Percentiles rank a stretch among this genome's conserved stretches.
Conservation (phyloP, 805 yeast genomes). For the Jamesozyma rosinii region DNA sequence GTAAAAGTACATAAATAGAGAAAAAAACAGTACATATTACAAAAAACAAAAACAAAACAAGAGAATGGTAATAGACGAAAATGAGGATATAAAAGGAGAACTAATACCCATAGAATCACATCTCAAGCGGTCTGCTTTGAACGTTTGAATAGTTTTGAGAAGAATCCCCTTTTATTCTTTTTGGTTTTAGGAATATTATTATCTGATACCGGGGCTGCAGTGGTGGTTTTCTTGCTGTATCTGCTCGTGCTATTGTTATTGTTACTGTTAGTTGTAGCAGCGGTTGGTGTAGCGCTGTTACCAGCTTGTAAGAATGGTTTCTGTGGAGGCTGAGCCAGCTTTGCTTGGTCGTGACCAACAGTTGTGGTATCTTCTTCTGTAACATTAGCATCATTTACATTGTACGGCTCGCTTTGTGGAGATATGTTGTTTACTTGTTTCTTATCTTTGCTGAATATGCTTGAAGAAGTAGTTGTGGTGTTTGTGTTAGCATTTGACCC, state of each 20-base stretch:
- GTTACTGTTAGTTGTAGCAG: background rate
- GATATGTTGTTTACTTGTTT: background rate
- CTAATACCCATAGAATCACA: too few species aligned
- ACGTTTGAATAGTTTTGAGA: conserved; percentile 8
- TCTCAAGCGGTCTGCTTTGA: conserved; percentile 4
- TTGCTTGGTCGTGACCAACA: background rate
- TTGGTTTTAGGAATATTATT: background rate
- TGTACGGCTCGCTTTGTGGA: background rate
- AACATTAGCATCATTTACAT: background rate
- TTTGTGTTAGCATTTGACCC: conserved; percentile 1
- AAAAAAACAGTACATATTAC: background rate
- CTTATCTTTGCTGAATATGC: conserved; percentile 8
- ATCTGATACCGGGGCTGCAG: background rate
- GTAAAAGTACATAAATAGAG: background rate
- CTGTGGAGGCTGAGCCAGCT: background rate
- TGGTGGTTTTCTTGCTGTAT: background rate
- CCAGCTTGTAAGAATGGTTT: background rate
- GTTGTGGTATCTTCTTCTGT: background rate
- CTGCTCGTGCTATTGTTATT: background rate
- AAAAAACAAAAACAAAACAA: background rate
- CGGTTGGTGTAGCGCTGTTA: background rate
- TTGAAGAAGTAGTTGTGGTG: conserved; percentile 5
- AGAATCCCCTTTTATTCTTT: conserved; percentile 7
- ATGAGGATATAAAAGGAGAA: background rate
- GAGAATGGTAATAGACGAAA: background rate